These are phyloP conservation scores for Pichia sp. DNA, from an alignment of 1,139 yeast species.

Conservation along the genomic window DNA sequence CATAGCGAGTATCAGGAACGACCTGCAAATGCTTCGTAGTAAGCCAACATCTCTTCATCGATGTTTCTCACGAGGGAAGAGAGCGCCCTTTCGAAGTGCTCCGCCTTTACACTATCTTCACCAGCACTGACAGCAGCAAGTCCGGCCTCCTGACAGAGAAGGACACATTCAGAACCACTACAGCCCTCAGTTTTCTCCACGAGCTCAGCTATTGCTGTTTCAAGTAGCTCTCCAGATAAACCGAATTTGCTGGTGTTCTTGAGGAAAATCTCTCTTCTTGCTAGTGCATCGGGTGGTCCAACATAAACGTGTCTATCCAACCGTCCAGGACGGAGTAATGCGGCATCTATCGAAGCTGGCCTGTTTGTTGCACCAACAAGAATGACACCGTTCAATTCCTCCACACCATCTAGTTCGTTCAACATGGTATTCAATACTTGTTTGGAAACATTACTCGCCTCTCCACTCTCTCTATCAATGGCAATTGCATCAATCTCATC, in stretches of 20 bases:
- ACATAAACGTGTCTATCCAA: slow-evolving; percentile 89
- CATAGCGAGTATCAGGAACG: too few relatives aligned
- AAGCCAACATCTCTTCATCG: slow-evolving; percentile 73
- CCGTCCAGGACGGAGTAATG: slow-evolving; percentile 88
- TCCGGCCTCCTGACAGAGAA: slow-evolving; percentile 93
- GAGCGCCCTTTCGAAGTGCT: slow-evolving; percentile 71
- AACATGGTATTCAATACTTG: slow-evolving; percentile 83
- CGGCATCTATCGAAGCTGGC: slow-evolving; percentile 89
- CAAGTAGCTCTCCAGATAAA: slow-evolving; percentile 38
- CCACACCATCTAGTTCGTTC: slow-evolving; percentile 95
- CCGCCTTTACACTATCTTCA: slow-evolving; percentile 35
- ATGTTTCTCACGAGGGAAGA: slow-evolving; percentile 66
- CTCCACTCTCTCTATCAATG: slow-evolving; percentile 55
- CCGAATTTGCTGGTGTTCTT: slow-evolving; percentile 56
- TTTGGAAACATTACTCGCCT: slow-evolving; percentile 65
- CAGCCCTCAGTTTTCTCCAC: slow-evolving; percentile 74
- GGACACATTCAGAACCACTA: slow-evolving; percentile 93
- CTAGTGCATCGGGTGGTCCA: slow-evolving; percentile 78
- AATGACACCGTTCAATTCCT: slow-evolving; percentile 85
- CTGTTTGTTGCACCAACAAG: slow-evolving; percentile 93
- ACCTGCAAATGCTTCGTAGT: slow-evolving; percentile 58
- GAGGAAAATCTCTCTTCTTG: slow-evolving; percentile 66
- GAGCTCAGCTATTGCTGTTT: slow-evolving; percentile 39
- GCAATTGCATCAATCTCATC: slow-evolving; percentile 95
- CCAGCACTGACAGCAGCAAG: slow-evolving; percentile 56